A percentile compares a stretch with the other conserved stretches of the same genome.
Evolutionary conservation across 2,329 filamentous ascomycete genomes (phyloP).

Genomic region (Cytospora leucostoma): DNA sequence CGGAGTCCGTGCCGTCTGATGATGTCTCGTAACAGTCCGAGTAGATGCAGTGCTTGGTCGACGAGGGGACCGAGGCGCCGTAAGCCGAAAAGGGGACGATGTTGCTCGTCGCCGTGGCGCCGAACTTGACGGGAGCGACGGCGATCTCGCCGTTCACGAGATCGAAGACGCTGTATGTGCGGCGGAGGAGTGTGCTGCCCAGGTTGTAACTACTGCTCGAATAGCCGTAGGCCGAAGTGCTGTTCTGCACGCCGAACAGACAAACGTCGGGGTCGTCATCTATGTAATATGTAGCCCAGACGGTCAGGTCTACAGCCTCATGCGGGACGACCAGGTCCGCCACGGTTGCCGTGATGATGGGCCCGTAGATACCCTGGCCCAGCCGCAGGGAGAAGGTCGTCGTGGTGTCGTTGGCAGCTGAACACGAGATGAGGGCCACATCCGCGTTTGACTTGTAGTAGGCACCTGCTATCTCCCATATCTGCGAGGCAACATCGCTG

Average conservation of each 20-base stretch:
- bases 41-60: slow-evolving; percentile 30
- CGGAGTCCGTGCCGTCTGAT: not conserved
- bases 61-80: slow-evolving; percentile 33
- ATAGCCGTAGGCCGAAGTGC: slow-evolving; percentile 7
- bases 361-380: slow-evolving; percentile 30
- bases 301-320: slow-evolving; percentile 2
- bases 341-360: slow-evolving; percentile 32
- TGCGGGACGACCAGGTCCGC: slow-evolving; percentile 36
- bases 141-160: slow-evolving; percentile 37
- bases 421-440: slow-evolving; percentile 33
- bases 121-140: slow-evolving; percentile 35
- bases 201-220: slow-evolving; percentile 28
- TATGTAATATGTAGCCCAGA: not conserved
- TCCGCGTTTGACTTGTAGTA: slow-evolving; percentile 26
- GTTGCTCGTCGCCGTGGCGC: slow-evolving; percentile 26
- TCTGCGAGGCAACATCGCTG: slow-evolving; percentile 29
- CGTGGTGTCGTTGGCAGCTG: slow-evolving; percentile 28
- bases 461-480: slow-evolving; percentile 36
- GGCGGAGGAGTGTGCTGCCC: slow-evolving; percentile 34
- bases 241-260: slow-evolving; percentile 37
- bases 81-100: slow-evolving; percentile 35
- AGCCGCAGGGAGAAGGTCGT: slow-evolving; percentile 35
- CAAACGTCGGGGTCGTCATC: slow-evolving; percentile 27
- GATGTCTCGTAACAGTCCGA: slow-evolving; percentile 11
- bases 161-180: slow-evolving; percentile 40